Conservation (phyloP, 305 asterid species). For the Fraxinus greggii region DNA sequence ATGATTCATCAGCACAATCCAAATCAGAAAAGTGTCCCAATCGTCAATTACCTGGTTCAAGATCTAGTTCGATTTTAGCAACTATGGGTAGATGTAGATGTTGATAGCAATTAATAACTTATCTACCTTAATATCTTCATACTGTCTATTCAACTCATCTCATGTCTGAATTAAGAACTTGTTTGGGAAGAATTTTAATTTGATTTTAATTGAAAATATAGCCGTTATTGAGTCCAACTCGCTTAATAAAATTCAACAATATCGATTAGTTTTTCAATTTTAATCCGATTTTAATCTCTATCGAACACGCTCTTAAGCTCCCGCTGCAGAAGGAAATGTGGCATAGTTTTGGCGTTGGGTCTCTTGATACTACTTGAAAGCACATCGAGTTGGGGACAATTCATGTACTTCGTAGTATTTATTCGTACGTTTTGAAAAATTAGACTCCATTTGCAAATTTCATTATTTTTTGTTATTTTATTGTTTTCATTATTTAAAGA, state of each 20-base stretch:
- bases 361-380: neutral
- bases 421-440: neutral
- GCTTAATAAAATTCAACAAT: too few species aligned
- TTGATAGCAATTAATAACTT: neutral
- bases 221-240: too few species aligned
- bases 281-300: too few species aligned
- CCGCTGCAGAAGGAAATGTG: neutral
- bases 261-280: too few species aligned
- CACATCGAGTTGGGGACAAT: neutral
- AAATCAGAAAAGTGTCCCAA: too few species aligned
- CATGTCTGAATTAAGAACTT: neutral
- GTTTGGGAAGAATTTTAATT: too few species aligned
- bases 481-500: neutral
- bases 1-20: neutral
- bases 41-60: neutral
- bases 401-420: neutral
- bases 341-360: neutral
- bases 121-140: neutral
- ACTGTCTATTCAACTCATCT: neutral
- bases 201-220: too few species aligned
- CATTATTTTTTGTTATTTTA: too few species aligned
- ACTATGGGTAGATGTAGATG: neutral
- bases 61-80: neutral
- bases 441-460: neutral
- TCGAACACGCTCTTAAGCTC: too few species aligned